These are phyloP conservation scores for Euphrasia arctica DNA, from an alignment of 305 asterid species.

Conservation along the genomic window DNA sequence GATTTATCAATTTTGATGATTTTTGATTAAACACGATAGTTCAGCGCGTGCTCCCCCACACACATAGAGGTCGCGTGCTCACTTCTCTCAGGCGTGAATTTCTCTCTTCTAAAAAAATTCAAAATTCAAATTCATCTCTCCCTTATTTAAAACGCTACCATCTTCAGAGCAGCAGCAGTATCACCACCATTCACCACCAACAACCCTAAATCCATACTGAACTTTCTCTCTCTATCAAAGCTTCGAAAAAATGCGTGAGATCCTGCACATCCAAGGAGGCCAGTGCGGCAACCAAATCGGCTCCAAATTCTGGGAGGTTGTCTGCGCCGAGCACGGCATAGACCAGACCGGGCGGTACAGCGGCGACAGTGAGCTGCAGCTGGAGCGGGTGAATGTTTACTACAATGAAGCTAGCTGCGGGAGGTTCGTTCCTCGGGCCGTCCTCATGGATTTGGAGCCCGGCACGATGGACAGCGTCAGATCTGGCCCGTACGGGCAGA, in stretches of 20 bases:
- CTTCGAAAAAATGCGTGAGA: constrained; percentile 54
- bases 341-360: constrained; percentile 63
- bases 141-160: constrained; percentile 21
- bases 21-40: too few relatives aligned
- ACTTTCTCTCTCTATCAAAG: constrained; percentile 11
- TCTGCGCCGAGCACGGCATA: constrained; percentile 71
- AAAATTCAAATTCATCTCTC: constrained; percentile 27
- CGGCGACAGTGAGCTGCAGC: constrained; percentile 45
- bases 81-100: neutral
- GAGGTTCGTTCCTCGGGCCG: constrained; percentile 58
- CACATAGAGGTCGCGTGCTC: too few relatives aligned
- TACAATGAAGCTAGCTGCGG: constrained; percentile 65
- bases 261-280: constrained; percentile 67
- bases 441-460: constrained; percentile 64
- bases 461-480: constrained; percentile 61
- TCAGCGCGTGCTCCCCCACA: neutral
- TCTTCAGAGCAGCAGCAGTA: neutral
- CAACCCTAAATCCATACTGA: constrained; percentile 21
- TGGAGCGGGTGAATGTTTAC: constrained; percentile 55
- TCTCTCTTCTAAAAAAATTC: constrained; percentile 6
- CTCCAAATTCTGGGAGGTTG: constrained; percentile 41
- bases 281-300: constrained; percentile 81
- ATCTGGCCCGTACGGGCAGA: constrained; percentile 54
- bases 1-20: too few relatives aligned
- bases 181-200: neutral